Base-by-base conservation (phyloP, 768 basidiomycete species). In the Suillus brevipes region DNA sequence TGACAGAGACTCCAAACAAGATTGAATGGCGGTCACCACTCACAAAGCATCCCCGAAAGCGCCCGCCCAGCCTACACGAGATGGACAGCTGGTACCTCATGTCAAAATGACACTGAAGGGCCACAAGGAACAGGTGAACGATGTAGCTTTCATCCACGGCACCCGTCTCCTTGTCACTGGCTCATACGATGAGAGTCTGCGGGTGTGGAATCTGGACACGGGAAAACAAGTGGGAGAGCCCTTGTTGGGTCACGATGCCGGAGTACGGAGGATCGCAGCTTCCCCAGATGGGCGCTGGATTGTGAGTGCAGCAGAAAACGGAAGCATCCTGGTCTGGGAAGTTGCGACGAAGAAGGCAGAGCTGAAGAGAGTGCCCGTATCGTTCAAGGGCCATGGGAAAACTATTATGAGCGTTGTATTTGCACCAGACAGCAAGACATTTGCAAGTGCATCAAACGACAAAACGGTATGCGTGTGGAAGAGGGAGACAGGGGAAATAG, bases 211-310 rank as follows among this genome's bases (percentile, higher is more conserved):
- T 53, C 6, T 55, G 3, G 53, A 59, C 4, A 50, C 63, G 4
- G 80, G 81, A 64, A 77, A 79, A 36, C 56, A 31, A 20, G 9
- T 49, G 3, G 37, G 43, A 0, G 31, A 40, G 31, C 23, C 42
- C 20, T 50, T 71, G 6, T 40, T 58, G 42, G 70, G 49, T 4
- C 66, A 73, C 59, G 36, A 28, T 20, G 65, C 61, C 52, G 31
- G 14, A 16, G 64, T 73, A 57, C 79, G 78, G 8, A 75, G 72
- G 50, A 79, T 83, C 64, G 68, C 75, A 67, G 76, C 81, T 40
- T 71, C 71, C 25, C 42, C 63, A 0, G 62, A 72, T 55, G 71
- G 69, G 20, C 12, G 56, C 23, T 55, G 45, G 36, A 50, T 72
- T 18, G 63, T 64, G 57, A 63, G 67, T 25, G 65, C 58, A 38